Conservation (phyloP, 345 rosid genomes). For the Populus ilicifolia region DNA sequence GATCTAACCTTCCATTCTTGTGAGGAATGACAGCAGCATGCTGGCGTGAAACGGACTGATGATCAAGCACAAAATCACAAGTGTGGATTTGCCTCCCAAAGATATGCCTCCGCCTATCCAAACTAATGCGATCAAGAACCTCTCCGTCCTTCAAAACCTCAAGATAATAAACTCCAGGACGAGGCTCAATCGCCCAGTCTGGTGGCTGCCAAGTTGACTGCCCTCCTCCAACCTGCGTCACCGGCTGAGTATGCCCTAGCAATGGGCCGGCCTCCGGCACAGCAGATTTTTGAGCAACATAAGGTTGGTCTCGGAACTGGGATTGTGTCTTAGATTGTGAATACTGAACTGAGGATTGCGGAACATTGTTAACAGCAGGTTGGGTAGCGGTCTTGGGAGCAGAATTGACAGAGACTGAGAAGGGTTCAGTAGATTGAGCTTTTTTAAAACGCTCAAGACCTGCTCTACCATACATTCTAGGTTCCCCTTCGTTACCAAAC, state of each 20-base stretch:
- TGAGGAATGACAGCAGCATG: constrained; percentile 90
- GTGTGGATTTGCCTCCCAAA: constrained; percentile 83
- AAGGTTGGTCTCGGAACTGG: constrained; percentile 23
- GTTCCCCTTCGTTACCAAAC: not conserved
- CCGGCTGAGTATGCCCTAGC: constrained; percentile 43
- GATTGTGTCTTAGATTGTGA: constrained; percentile 27
- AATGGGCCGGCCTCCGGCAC: constrained; percentile 40
- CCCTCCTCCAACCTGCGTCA: constrained; percentile 69
- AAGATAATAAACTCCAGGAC: constrained; percentile 74
- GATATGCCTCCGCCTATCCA: constrained; percentile 69
- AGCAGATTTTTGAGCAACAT: constrained; percentile 28
- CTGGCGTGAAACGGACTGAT: constrained; percentile 84
- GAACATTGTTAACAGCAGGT: constrained; percentile 21
- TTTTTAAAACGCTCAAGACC: constrained; percentile 89
- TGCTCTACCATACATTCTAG: constrained; percentile 80
- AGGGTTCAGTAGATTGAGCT: constrained; percentile 85
- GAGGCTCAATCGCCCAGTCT: constrained; percentile 94
- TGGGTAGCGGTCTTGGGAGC: constrained; percentile 32
- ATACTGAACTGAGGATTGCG: constrained; percentile 24
- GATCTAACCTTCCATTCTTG: constrained; percentile 66
- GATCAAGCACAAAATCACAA: constrained; percentile 85
- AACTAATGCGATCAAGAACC: constrained; percentile 67
- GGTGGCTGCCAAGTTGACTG: constrained; percentile 93
- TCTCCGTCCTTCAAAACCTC: constrained; percentile 87
- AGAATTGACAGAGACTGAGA: constrained; percentile 59